phyloP scores from a whole-genome alignment of 2,329 filamentous ascomycete species.

The Periglandula ipomoeae region DNA sequence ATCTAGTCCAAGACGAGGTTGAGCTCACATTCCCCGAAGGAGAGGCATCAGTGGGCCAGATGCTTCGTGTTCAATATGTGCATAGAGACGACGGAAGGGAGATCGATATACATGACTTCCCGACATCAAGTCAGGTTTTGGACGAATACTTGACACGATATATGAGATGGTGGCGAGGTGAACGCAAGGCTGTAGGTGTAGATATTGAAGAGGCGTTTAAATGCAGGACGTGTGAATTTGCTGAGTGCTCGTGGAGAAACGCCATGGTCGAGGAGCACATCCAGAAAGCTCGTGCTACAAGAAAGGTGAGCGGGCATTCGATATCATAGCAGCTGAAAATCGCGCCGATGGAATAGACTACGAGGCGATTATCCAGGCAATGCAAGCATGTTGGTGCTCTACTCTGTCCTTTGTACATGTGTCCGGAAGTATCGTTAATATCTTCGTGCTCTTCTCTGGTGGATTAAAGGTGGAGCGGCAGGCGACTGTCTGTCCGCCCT shows the following conservation, averaged over 20 bases:
- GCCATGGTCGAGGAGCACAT: slow-evolving; percentile 48
- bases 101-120: slow-evolving; percentile 50
- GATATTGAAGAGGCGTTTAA: slow-evolving; percentile 81
- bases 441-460: too few relatives aligned
- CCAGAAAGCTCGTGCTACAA: slow-evolving; percentile 5
- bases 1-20: slow-evolving; percentile 37
- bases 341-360: neutral
- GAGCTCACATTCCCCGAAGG: slow-evolving; percentile 43
- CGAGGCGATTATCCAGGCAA: neutral
- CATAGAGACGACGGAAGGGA: slow-evolving; percentile 41
- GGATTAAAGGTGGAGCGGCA: too few relatives aligned
- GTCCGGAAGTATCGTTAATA: too few relatives aligned
- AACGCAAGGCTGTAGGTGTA: slow-evolving; percentile 64
- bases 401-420: too few relatives aligned
- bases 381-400: too few relatives aligned
- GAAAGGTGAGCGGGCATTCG: neutral
- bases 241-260: slow-evolving; percentile 68
- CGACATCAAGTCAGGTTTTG: slow-evolving; percentile 56
- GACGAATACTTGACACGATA: slow-evolving; percentile 58
- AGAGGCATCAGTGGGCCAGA: slow-evolving; percentile 35
- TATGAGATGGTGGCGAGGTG: slow-evolving; percentile 83
- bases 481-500: too few relatives aligned
- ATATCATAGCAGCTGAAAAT: neutral
- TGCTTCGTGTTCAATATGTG: slow-evolving; percentile 46
- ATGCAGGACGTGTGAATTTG: slow-evolving; percentile 78